Evolutionary conservation across 345 rosid species (phyloP).

Genomic region (Ricinus communis): DNA sequence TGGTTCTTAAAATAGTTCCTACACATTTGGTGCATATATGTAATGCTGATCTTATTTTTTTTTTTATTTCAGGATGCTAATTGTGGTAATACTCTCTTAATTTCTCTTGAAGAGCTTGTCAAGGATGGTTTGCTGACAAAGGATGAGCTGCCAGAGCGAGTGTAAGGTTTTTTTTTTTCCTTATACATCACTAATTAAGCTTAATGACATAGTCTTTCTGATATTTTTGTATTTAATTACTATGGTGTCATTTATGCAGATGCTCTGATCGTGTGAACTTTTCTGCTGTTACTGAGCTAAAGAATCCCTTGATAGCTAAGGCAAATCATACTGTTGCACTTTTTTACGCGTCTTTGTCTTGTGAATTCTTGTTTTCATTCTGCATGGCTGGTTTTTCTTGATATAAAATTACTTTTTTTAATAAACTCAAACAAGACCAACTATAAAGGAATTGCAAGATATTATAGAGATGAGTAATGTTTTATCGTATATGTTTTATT

Average conservation of each 20-base stretch:
- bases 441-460: background rate
- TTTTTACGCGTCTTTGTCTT: background rate
- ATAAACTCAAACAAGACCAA: background rate
- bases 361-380: background rate
- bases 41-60: no score
- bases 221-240: background rate
- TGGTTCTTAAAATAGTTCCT: no score
- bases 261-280: slow-evolving; percentile 60
- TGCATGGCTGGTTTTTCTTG: background rate
- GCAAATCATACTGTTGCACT: slow-evolving; percentile 29
- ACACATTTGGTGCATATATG: no score
- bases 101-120: slow-evolving; percentile 89
- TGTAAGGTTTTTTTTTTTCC: slow-evolving; percentile 40
- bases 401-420: background rate
- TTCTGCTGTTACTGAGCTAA: slow-evolving; percentile 50
- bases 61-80: slow-evolving; percentile 73
- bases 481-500: no score
- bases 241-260: slow-evolving; percentile 40
- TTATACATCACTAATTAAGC: background rate
- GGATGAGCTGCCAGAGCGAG: slow-evolving; percentile 72
- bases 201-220: background rate
- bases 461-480: no score
- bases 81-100: slow-evolving; percentile 86
- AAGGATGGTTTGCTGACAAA: slow-evolving; percentile 67
- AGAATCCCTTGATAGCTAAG: slow-evolving; percentile 75